phyloP scores from a whole-genome alignment of 1,284 basidiomycete genomes.

The Malassezia globosa region DNA sequence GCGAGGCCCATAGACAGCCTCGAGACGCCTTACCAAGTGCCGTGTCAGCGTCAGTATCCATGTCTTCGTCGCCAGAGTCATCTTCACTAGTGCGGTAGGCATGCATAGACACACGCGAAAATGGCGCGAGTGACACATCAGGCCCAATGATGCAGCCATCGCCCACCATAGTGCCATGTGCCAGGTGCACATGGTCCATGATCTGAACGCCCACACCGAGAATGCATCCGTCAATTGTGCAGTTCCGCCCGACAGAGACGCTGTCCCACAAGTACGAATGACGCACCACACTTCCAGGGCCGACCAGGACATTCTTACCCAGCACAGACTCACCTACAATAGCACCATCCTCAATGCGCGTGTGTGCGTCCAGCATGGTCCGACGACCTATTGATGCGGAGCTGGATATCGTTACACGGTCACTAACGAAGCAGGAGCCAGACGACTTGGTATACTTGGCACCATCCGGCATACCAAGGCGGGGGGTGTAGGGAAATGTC shows the following conservation, averaged over 20 bases:
- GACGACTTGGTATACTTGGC: slow-evolving; percentile 45
- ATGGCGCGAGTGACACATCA: slow-evolving; percentile 57
- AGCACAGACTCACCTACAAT: slow-evolving; percentile 62
- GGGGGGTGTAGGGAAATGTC: slow-evolving; percentile 88
- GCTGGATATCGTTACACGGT: slow-evolving; percentile 24
- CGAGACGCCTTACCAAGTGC: slow-evolving; percentile 22
- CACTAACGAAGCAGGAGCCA: slow-evolving; percentile 27
- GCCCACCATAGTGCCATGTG: slow-evolving; percentile 48
- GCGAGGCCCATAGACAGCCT: slow-evolving; percentile 36
- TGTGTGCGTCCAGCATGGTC: slow-evolving; percentile 24
- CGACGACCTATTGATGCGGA: slow-evolving; percentile 24
- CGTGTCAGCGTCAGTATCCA: slow-evolving; percentile 24
- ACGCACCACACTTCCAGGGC: slow-evolving; percentile 35
- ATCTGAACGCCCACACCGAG: slow-evolving; percentile 65
- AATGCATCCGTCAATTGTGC: slow-evolving; percentile 56
- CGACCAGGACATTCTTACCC: slow-evolving; percentile 62
- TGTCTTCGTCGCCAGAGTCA: slow-evolving; percentile 25
- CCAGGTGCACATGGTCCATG: slow-evolving; percentile 57
- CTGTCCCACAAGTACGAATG: slow-evolving; percentile 34
- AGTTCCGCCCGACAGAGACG: slow-evolving; percentile 56
- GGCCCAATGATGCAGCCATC: slow-evolving; percentile 42
- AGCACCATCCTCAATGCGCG: slow-evolving; percentile 52
- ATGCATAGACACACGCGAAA: slow-evolving; percentile 59
- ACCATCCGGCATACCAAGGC: slow-evolving; percentile 69
- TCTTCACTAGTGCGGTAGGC: slow-evolving; percentile 24